Conservation (phyloP, 2,329 filamentous ascomycete genomes). For the Madurella fahalii region DNA sequence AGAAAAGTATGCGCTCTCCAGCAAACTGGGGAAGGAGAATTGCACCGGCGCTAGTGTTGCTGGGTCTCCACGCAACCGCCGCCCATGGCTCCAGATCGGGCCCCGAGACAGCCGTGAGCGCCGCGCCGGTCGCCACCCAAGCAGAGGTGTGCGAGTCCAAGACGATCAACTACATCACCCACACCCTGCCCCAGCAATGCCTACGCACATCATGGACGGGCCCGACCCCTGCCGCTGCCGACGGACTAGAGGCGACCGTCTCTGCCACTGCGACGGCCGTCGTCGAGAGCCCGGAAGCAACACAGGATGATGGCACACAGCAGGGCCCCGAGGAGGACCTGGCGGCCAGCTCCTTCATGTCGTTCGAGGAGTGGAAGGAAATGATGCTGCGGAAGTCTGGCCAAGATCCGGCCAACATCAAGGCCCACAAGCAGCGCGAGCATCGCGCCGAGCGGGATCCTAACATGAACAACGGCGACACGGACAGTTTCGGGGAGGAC, state of each 20-base stretch:
- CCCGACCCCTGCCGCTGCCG: slow-evolving; percentile 20
- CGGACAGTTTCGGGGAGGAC: slow-evolving; percentile 82
- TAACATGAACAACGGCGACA: slow-evolving; percentile 58
- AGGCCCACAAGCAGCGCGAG: slow-evolving; percentile 57
- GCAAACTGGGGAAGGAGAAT: slow-evolving; percentile 8
- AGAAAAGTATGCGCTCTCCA: slow-evolving; percentile 21
- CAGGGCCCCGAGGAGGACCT: slow-evolving; percentile 59
- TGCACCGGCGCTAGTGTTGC: slow-evolving; percentile 19
- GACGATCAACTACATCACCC: slow-evolving; percentile 79
- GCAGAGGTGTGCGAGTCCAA: slow-evolving; percentile 49
- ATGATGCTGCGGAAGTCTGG: slow-evolving; percentile 83
- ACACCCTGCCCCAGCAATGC: slow-evolving; percentile 72
- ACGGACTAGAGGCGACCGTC: slow-evolving; percentile 8
- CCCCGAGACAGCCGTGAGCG: slow-evolving; percentile 12
- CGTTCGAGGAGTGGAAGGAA: slow-evolving; percentile 97
- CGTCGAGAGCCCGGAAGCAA: slow-evolving; percentile 20
- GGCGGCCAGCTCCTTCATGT: slow-evolving; percentile 68
- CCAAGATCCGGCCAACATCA: slow-evolving; percentile 64
- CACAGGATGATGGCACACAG: slow-evolving; percentile 28
- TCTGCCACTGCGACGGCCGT: slow-evolving; percentile 12
- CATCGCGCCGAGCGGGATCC: slow-evolving; percentile 46
- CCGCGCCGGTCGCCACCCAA: slow-evolving; percentile 9
- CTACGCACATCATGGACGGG: slow-evolving; percentile 58
- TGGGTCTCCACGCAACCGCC: slow-evolving; percentile 20
- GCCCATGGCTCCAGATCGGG: slow-evolving; percentile 17